Conservation (phyloP, 495 filamentous ascomycete genomes). For the Tuber aestivum region DNA sequence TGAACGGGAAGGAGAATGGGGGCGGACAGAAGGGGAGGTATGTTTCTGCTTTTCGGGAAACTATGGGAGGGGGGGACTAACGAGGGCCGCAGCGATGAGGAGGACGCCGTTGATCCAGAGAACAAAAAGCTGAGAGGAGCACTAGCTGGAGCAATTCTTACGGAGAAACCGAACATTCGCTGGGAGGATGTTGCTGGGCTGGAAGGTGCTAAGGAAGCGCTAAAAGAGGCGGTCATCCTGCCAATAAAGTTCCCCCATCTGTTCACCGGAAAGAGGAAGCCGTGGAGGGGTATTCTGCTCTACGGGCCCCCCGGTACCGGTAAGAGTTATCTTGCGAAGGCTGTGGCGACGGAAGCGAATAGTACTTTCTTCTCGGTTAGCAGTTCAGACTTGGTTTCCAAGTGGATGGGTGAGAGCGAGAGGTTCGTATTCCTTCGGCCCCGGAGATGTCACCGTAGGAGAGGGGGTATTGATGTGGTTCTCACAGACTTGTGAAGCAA, state of each 20-base stretch:
- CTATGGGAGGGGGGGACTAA: neutral
- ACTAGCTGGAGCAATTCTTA: constrained; percentile 82
- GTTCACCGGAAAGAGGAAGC: constrained; percentile 93
- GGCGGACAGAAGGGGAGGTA: constrained; percentile 54
- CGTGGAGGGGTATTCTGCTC: constrained; percentile 95
- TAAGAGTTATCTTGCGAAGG: constrained; percentile 94
- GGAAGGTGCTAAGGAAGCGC: constrained; percentile 87
- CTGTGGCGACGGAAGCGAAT: constrained; percentile 95
- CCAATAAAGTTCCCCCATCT: constrained; percentile 98
- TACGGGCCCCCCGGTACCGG: constrained; percentile 96
- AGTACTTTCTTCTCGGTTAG: constrained; percentile 99
- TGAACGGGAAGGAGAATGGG: constrained; percentile 60
- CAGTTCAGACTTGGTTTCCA: constrained; percentile 91
- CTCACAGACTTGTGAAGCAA: constrained; percentile 79
- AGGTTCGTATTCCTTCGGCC: constrained; percentile 53
- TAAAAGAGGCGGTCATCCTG: constrained; percentile 95
- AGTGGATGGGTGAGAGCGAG: constrained; percentile 99
- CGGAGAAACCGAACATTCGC: constrained; percentile 87
- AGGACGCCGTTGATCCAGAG: constrained; percentile 73
- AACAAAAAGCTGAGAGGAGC: constrained; percentile 89
- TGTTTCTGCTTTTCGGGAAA: constrained; percentile 25
- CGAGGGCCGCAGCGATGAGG: constrained; percentile 51
- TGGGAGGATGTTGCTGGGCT: constrained; percentile 99
- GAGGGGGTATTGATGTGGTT: constrained; percentile 23
- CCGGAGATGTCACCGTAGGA: neutral